Conservation (phyloP, 495 filamentous ascomycete species). For the Pseudotulostoma volvatum region DNA sequence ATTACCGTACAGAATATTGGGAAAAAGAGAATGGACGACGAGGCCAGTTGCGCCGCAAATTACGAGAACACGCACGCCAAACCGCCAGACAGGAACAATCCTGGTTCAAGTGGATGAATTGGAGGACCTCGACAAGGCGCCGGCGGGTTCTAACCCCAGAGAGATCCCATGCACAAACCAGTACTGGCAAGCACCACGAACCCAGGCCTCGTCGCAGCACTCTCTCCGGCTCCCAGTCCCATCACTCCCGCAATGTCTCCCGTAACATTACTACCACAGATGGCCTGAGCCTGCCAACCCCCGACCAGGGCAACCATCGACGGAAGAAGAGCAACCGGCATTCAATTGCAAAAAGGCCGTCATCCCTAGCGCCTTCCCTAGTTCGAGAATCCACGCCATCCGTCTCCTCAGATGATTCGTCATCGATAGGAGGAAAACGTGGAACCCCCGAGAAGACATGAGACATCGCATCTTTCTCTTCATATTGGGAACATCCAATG, state of each 20-base stretch:
- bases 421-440: background rate
- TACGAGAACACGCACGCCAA: conserved; percentile 47
- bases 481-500: too few relatives aligned
- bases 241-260: conserved; percentile 31
- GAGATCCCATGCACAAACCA: conserved; percentile 19
- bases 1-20: conserved; percentile 89
- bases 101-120: conserved; percentile 68
- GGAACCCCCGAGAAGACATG: background rate
- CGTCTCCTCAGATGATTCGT: conserved; percentile 5
- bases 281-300: conserved; percentile 13
- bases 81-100: conserved; percentile 50
- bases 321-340: conserved; percentile 14
- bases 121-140: conserved; percentile 39
- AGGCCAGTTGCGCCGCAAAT: conserved; percentile 47
- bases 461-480: too few relatives aligned
- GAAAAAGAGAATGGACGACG: conserved; percentile 89
- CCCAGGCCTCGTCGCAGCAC: conserved; percentile 21
- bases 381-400: conserved; percentile 16
- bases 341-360: conserved; percentile 19
- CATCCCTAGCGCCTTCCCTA: conserved; percentile 29
- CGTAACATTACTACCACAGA: conserved; percentile 33
- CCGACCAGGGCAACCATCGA: conserved; percentile 18
- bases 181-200: conserved; percentile 21
- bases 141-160: conserved; percentile 18
- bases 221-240: conserved; percentile 24